Evolutionary conservation across 1,284 basidiomycete species (phyloP).

Genomic region (Peniophora sp.): DNA sequence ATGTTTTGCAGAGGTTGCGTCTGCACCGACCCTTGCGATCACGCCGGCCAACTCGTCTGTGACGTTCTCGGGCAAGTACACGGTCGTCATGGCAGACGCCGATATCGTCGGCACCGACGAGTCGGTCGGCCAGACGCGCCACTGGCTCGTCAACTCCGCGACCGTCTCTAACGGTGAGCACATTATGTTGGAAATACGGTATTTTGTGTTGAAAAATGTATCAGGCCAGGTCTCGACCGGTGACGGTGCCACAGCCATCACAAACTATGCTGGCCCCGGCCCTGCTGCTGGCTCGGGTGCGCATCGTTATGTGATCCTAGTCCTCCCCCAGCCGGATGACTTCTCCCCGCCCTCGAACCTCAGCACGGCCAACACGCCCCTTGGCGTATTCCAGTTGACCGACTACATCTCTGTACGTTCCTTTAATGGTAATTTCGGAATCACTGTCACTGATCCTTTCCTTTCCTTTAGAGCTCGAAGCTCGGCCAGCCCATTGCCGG

Average conservation of each 20-base stretch:
- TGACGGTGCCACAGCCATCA: constrained; percentile 40
- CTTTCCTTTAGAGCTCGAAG: constrained; percentile 31
- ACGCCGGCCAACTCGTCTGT: constrained; percentile 38
- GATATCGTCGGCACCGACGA: constrained; percentile 51
- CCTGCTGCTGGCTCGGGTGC: constrained; percentile 61
- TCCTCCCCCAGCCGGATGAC: constrained; percentile 52
- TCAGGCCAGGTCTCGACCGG: too few species aligned
- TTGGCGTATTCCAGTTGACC: constrained; percentile 44
- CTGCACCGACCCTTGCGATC: constrained; percentile 41
- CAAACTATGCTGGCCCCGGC: constrained; percentile 66
- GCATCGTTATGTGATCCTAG: constrained; percentile 59
- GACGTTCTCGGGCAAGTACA: constrained; percentile 40
- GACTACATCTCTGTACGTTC: constrained; percentile 40
- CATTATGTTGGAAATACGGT: too few species aligned
- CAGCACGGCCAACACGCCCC: constrained; percentile 36
- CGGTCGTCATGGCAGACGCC: constrained; percentile 69
- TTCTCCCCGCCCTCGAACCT: constrained; percentile 60
- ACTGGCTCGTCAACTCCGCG: constrained; percentile 75
- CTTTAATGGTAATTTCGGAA: too few species aligned
- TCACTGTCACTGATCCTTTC: constrained; percentile 1
- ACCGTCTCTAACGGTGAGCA: constrained; percentile 25
- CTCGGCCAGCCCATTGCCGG: constrained; percentile 55
- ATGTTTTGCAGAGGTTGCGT: constrained; percentile 40
- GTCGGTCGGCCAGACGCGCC: constrained; percentile 52
- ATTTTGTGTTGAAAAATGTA: too few species aligned